Base-by-base conservation (phyloP, 805 yeast genomes). In the Phaffomyces opuntiae region DNA sequence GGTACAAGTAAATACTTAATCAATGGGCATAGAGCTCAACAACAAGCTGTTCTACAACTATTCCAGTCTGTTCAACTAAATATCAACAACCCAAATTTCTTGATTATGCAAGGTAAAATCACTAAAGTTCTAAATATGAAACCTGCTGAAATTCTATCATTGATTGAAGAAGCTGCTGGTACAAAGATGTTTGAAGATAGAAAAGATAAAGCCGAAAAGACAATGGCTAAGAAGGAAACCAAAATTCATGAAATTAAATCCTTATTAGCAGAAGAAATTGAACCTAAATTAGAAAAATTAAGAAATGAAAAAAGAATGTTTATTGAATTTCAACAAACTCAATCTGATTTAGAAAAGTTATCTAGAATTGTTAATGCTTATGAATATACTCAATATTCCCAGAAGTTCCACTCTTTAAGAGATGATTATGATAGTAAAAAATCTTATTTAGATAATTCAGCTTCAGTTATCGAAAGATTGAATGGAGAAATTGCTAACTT, bases 91-190 rank as follows among this genome's bases (percentile, higher is more conserved):
- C 99, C 99, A 31, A 93, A 93, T 63, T 93, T 93, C 66, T 74
- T 93, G 55, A 93, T 93, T 59, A 93, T 95, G 99, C 99, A 93
- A 67, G 99, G 99, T 49, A 87, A 89, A 62, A 93, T 95, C 67
- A 95, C 99, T 32, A 91, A 93, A 63, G 97, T 93, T 52, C 74
- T 93, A 57, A 93, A 93, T 63, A 93, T 93, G 98, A 88, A 87
- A 56, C 95, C 99, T 1, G 70, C 79, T 2, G 98, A 93, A 63
- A 86, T 91, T 37, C 66, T 93, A 51, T 82, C 96, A 5, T 73
- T 93, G 54, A 88, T 93, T 45, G 99, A 93, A 65, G 99, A 93
- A 66, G 99, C 99, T 0, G 96, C 99, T 0, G 99, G 99, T 7
- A 93, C 99, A 0, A 80, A 91, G 52, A 87, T 91, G 74, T 93